Percentiles rank a stretch among this genome's conserved stretches.
These are phyloP conservation scores for Boletus coffeatus DNA, from an alignment of 1,284 basidiomycete genomes.

Conservation along the genomic window DNA sequence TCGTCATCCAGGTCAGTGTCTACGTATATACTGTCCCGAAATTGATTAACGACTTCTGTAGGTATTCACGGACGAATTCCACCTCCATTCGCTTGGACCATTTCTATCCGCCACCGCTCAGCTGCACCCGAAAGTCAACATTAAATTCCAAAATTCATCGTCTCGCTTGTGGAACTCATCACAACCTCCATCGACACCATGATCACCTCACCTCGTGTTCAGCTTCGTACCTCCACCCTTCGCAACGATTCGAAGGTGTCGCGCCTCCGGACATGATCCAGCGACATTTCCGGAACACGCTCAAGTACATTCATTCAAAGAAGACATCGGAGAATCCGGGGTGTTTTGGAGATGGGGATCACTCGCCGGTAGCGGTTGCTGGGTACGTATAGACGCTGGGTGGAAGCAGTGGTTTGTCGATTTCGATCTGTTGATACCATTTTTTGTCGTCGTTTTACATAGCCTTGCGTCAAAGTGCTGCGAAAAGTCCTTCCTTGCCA, in stretches of 20 bases:
- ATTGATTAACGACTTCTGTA: neutral
- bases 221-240: constrained; percentile 74
- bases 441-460: too few species aligned
- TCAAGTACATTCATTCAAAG: constrained; percentile 75
- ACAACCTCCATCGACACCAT: too few species aligned
- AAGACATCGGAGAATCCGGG: constrained; percentile 48
- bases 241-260: constrained; percentile 82
- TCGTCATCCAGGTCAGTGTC: constrained; percentile 49
- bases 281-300: constrained; percentile 88
- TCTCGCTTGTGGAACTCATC: too few species aligned
- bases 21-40: too few species aligned
- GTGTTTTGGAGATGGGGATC: constrained; percentile 70
- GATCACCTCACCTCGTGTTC: constrained; percentile 14
- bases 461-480: too few species aligned
- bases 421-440: too few species aligned
- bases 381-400: too few species aligned
- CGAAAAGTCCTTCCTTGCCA: too few species aligned
- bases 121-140: constrained; percentile 93
- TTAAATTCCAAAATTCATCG: constrained; percentile 53
- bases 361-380: too few species aligned
- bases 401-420: too few species aligned
- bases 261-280: constrained; percentile 89
- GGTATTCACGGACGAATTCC: constrained; percentile 97
- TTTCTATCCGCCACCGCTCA: constrained; percentile 93
- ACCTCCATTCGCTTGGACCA: constrained; percentile 85